Conservation (phyloP, 2,329 filamentous ascomycete genomes). For the Alternaria incomplexa region DNA sequence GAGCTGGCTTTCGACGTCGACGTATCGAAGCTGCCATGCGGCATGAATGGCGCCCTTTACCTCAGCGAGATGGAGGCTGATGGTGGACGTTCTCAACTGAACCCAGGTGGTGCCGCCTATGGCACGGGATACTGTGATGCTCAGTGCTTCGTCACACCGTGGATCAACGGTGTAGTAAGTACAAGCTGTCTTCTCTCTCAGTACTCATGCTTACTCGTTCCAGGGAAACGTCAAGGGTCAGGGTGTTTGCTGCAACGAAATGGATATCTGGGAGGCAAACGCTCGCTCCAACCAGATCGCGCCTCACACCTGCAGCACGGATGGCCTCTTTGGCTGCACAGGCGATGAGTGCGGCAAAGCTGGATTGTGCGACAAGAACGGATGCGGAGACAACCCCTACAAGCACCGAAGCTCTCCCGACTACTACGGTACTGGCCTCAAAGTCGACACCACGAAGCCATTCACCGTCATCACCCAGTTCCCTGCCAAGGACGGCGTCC, state of each 20-base stretch:
- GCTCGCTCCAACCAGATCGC: constrained; percentile 53
- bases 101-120: constrained; percentile 62
- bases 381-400: constrained; percentile 47
- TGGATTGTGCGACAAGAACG: constrained; percentile 46
- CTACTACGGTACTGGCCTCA: constrained; percentile 45
- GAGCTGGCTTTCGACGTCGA: constrained; percentile 78
- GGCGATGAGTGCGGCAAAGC: constrained; percentile 50
- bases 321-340: constrained; percentile 51
- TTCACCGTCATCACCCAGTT: constrained; percentile 74
- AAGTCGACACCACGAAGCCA: constrained; percentile 64
- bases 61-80: constrained; percentile 48
- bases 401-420: constrained; percentile 23
- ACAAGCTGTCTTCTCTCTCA: constrained; percentile 11
- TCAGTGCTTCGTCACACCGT: constrained; percentile 54
- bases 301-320: constrained; percentile 57
- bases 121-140: constrained; percentile 64
- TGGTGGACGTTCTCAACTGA: constrained; percentile 44
- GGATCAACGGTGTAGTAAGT: constrained; percentile 47
- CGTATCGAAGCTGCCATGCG: constrained; percentile 52
- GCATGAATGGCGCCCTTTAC: constrained; percentile 51
- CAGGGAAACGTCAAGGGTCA: constrained; percentile 52
- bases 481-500: constrained; percentile 62
- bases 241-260: constrained; percentile 61
- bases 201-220: constrained; percentile 45
- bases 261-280: constrained; percentile 65